These are phyloP conservation scores for Xylariomycetidae sp. DNA, from an alignment of 2,329 filamentous ascomycete species.

Conservation along the genomic window DNA sequence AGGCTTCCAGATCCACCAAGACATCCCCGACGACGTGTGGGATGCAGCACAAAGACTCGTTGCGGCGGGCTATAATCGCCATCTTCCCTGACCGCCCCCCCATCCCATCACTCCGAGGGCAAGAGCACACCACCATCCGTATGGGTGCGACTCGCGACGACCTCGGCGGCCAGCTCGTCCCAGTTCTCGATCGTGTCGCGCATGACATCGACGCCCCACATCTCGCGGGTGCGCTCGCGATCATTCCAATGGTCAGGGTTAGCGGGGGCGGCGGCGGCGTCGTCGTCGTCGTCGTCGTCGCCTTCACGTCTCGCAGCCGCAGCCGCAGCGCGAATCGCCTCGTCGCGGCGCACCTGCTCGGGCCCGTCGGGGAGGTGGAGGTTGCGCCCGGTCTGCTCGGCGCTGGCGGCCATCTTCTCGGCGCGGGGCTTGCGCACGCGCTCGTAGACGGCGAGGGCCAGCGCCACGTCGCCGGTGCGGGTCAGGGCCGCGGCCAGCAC, in stretches of 20 bases:
- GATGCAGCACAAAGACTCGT: constrained; percentile 35
- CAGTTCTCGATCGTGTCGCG: constrained; percentile 19
- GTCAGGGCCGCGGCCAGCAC: constrained; percentile 16
- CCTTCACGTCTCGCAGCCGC: constrained; percentile 4
- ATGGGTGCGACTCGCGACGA: not conserved
- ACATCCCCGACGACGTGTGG: constrained; percentile 36
- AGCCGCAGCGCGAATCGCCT: constrained; percentile 8
- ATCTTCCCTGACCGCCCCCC: constrained; percentile 33
- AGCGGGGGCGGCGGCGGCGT: too few species aligned
- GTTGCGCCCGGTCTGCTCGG: constrained; percentile 6
- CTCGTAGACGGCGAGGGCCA: constrained; percentile 17
- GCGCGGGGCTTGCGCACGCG: constrained; percentile 13
- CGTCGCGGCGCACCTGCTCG: constrained; percentile 13
- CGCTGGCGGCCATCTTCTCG: constrained; percentile 14
- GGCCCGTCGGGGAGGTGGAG: constrained; percentile 16
- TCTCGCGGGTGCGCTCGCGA: constrained; percentile 20
- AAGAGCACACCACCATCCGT: not conserved
- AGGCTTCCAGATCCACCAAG: constrained; percentile 38
- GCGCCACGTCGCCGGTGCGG: constrained; percentile 12
- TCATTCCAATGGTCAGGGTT: constrained; percentile 25
- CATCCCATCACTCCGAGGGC: too few species aligned
- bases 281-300: too few species aligned
- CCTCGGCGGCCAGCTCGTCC: constrained; percentile 8
- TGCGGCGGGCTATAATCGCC: constrained; percentile 30
- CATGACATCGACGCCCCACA: constrained; percentile 28